Evolutionary conservation across 2,329 filamentous ascomycete species (phyloP), one percentile per base, ranked within the genome.

Genomic region (Phyllosticta ampelicida): DNA sequence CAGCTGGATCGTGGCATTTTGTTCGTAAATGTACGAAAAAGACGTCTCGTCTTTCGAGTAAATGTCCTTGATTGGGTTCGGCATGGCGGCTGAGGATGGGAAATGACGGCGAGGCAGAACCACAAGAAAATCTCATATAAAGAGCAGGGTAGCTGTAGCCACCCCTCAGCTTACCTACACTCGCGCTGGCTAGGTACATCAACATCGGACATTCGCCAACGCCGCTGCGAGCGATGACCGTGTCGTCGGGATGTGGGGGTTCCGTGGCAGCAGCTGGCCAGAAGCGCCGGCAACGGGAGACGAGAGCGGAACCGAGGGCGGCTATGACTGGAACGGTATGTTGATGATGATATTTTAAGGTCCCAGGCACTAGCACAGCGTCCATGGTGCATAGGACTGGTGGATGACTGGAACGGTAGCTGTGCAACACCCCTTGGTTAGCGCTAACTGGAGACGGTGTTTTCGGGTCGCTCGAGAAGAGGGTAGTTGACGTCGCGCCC

Each of bases 21-120:
- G 69, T 60, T 79, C 76, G 62, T 73, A 78, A 56, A 81, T 71
- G 67, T 81, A 81, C 2, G 68, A 65, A 54, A 70, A 73, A 4
- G 67, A 71, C 16, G 64, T 63, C 16, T 67, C 63, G 65, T 73
- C 69, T 10, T 72, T 59, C 2, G 62, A 66, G 61, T 68, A 62
- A 48, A 67, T 64, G 54, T 72, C 67, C 60, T 69, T 68, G 57
- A 72, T 62, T 54, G 65, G 48, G 57, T 52, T 59, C 20, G 57
- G 53, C 57, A 59, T 59, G 20, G 20, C 51, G 49, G 51, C 48
- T 29, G 10, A n/a, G 18, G 36, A n/a, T n/a, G n/a, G 16, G 6
- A 18, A 44, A n/a, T 44, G 36, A 26, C 11, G 28, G 21, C 53
- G 10, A 23, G 36, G 10, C 1, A 16, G 20, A 44, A n/a, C n/a